A percentile compares a stretch with the other conserved stretches of the same genome.
Evolutionary conservation across 495 filamentous ascomycete genomes (phyloP).

Genomic region (Hypoxylon perforatum): DNA sequence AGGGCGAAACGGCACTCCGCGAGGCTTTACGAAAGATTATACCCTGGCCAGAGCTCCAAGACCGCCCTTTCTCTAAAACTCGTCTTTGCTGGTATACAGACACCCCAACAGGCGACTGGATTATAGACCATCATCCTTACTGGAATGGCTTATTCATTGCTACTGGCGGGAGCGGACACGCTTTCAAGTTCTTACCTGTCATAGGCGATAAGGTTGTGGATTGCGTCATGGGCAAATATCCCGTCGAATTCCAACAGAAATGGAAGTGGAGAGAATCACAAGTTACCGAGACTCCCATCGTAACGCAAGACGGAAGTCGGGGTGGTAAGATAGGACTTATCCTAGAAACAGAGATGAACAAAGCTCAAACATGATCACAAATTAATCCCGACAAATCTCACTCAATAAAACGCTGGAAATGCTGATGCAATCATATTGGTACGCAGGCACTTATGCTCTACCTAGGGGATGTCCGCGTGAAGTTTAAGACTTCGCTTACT

Average conservation of each 20-base stretch:
- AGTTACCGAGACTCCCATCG: constrained; percentile 35
- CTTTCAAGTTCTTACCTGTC: constrained; percentile 89
- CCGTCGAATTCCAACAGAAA: constrained; percentile 66
- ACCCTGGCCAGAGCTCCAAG: constrained; percentile 63
- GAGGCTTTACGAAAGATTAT: constrained; percentile 69
- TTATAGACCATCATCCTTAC: constrained; percentile 79
- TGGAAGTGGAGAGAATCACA: constrained; percentile 73
- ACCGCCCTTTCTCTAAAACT: constrained; percentile 73
- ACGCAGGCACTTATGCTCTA: not conserved
- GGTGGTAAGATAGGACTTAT: constrained; percentile 66
- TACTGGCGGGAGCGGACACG: constrained; percentile 88
- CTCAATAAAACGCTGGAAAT: not conserved
- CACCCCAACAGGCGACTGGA: constrained; percentile 82
- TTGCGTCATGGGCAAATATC: constrained; percentile 67
- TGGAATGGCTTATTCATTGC: constrained; percentile 78
- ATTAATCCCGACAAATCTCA: not conserved
- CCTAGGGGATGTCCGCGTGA: not conserved
- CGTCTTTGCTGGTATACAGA: constrained; percentile 92
- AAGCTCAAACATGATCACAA: constrained; percentile 21
- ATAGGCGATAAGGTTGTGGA: constrained; percentile 82
- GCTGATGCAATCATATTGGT: not conserved
- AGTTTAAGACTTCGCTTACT: not conserved
- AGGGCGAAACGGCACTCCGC: constrained; percentile 71
- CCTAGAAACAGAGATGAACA: constrained; percentile 63
- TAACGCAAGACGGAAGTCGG: constrained; percentile 74